Evolutionary conservation across 176 grass and related monocot genomes (phyloP), one percentile per base, ranked within the genome.

Genomic region (Alloteropsis semialata): DNA sequence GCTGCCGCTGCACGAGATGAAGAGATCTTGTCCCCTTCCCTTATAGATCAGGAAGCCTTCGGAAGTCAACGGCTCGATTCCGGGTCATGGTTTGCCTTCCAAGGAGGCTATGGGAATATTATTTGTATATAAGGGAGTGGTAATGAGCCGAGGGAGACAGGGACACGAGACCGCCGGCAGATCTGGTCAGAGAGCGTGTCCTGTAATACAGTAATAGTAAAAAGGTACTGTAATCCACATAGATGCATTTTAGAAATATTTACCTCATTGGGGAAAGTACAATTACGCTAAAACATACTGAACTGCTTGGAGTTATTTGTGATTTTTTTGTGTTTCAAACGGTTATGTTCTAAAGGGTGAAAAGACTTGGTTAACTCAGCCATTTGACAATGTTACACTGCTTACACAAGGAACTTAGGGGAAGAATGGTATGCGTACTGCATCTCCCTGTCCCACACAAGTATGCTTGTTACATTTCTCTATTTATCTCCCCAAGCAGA

Each of bases 41-140:
- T n/a, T n/a, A 6, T 49, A 41, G 56, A 60, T 73, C 54, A 41
- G 38, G 11, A 81, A 16, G 12, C 11, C 30, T 7, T 16, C 0
- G 43, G 14, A 64, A 53, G 86, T 73, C 80, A 77, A 72, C 74
- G 19, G 41, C 32, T 73, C 3, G 57, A 43, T 84, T 55, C 46
- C 74, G 65, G 33, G 81, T 84, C 81, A 42, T 29, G 25, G 1
- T 65, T 65, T 65, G 66, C 10, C 56, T 84, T 36, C 72, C 25
- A 32, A 75, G 27, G 9, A 57, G 46, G 39, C 75, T 9, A 5
- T 6, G 17, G 9, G 17, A 68, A 48, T 22, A n/a, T 38, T 45
- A 27, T 15, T 17, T 25, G 0, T 24, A 68, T 25, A 2, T 22
- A 5, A 17, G 16, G 21, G 11, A 10, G 15, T 14, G 21, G 5